phyloP scores from a whole-genome alignment of 129 eudicot species.

The Flaveria bidentis region DNA sequence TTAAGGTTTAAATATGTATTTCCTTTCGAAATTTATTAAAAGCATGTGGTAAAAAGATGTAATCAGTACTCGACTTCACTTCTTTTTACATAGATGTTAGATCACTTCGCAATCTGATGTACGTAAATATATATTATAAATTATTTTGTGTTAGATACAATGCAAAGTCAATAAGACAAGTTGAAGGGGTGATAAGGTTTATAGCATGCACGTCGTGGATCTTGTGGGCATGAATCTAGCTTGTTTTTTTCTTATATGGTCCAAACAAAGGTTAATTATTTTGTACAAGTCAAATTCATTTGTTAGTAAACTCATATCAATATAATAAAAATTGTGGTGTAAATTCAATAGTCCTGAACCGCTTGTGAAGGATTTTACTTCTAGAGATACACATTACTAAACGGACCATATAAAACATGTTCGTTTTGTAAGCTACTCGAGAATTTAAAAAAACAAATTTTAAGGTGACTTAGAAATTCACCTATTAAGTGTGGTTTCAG shows the following conservation, averaged over 20 bases:
- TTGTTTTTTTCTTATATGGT: background rate
- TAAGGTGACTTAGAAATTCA: too few species aligned
- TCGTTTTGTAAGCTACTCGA: too few species aligned
- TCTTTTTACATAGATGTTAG: too few species aligned
- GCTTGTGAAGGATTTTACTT: too few species aligned
- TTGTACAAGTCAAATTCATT: constrained; percentile 19
- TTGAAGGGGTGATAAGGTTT: constrained; percentile 16
- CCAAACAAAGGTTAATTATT: constrained; percentile 4
- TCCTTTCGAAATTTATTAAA: background rate
- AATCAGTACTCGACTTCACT: too few species aligned
- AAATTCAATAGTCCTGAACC: too few species aligned
- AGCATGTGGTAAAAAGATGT: background rate
- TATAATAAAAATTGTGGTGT: background rate
- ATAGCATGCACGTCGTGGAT: constrained; percentile 31
- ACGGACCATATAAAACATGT: too few species aligned
- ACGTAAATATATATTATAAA: too few species aligned
- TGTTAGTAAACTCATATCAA: background rate
- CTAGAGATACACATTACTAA: too few species aligned
- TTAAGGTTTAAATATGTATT: background rate
- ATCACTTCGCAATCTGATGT: too few species aligned
- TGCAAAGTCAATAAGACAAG: constrained; percentile 18
- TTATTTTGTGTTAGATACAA: background rate
- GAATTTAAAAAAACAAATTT: too few species aligned
- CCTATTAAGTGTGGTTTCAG: too few species aligned
- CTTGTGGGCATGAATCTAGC: constrained; percentile 35